Evolutionary conservation across 176 grass and related monocot species (phyloP).

Genomic region (Oryza coarctata): DNA sequence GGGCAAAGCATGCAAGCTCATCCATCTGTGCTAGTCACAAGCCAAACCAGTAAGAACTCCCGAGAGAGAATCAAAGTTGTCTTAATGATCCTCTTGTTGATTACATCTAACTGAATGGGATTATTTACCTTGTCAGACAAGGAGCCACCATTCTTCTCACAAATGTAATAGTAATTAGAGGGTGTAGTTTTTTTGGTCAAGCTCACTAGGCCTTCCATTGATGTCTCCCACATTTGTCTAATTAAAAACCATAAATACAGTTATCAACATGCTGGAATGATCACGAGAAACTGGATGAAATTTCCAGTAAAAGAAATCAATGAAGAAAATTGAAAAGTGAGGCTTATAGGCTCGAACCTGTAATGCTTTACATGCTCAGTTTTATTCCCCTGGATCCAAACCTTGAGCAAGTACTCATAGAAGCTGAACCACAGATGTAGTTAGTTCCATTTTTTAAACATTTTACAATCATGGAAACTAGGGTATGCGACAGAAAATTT

Average conservation of each 20-base stretch:
- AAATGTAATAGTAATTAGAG: constrained; percentile 91
- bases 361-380: constrained; percentile 91
- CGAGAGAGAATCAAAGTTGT: constrained; percentile 1
- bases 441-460: constrained; percentile 13
- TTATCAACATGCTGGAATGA: constrained; percentile 13
- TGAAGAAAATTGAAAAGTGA: constrained; percentile 9
- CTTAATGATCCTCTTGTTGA: constrained; percentile 33
- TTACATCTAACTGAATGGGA: constrained; percentile 3
- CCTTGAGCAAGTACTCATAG: constrained; percentile 99
- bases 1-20: constrained; percentile 98
- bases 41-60: constrained; percentile 36
- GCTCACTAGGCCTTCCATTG: constrained; percentile 96
- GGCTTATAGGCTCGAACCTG: constrained; percentile 56
- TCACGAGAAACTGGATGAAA: not conserved
- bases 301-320: constrained; percentile 17
- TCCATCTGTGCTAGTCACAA: constrained; percentile 75
- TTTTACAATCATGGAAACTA: not conserved
- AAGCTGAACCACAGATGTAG: constrained; percentile 60
- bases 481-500: not conserved
- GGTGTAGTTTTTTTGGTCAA: constrained; percentile 81
- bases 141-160: constrained; percentile 84
- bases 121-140: constrained; percentile 84
- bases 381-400: constrained; percentile 99
- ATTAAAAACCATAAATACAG: constrained; percentile 30
- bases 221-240: constrained; percentile 99